Conservation (phyloP, 2,329 filamentous ascomycete species). For the Colletotrichum limetticola region DNA sequence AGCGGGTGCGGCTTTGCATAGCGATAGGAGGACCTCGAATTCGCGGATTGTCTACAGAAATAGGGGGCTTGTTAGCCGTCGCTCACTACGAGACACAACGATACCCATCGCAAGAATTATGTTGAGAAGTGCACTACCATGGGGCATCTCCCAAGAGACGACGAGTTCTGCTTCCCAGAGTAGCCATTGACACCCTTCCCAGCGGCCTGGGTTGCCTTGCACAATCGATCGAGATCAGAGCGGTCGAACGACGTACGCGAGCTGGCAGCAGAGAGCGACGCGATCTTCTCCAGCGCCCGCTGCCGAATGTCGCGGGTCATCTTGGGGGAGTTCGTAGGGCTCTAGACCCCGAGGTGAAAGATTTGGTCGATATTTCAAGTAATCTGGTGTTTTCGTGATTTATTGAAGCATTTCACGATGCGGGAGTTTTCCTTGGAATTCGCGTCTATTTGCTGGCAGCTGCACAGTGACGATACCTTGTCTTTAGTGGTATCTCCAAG, state of each 20-base stretch:
- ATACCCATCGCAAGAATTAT: background rate
- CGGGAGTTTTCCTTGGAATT: background rate
- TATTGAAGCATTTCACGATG: slow-evolving; percentile 1
- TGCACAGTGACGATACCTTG: slow-evolving; percentile 29
- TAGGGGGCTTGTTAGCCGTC: slow-evolving; percentile 6
- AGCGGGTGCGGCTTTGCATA: slow-evolving; percentile 88
- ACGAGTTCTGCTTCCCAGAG: slow-evolving; percentile 46
- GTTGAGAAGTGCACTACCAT: slow-evolving; percentile 60
- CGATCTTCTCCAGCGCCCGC: slow-evolving; percentile 73
- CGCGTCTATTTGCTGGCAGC: background rate
- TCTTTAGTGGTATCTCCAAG: background rate
- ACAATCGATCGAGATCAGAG: slow-evolving; percentile 72
- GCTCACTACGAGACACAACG: background rate
- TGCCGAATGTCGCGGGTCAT: slow-evolving; percentile 70
- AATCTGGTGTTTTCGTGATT: background rate
- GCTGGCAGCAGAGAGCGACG: slow-evolving; percentile 68
- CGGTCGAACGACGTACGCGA: slow-evolving; percentile 66
- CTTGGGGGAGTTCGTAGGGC: slow-evolving; percentile 24
- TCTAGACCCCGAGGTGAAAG: background rate
- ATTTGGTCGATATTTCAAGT: background rate
- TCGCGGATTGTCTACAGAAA: slow-evolving; percentile 79
- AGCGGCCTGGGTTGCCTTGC: slow-evolving; percentile 64
- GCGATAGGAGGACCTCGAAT: slow-evolving; percentile 88
- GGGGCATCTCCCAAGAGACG: slow-evolving; percentile 63
- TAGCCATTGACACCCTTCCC: slow-evolving; percentile 60